Evolutionary conservation across 768 basidiomycete genomes (phyloP).

Genomic region (Agaricus blazei): DNA sequence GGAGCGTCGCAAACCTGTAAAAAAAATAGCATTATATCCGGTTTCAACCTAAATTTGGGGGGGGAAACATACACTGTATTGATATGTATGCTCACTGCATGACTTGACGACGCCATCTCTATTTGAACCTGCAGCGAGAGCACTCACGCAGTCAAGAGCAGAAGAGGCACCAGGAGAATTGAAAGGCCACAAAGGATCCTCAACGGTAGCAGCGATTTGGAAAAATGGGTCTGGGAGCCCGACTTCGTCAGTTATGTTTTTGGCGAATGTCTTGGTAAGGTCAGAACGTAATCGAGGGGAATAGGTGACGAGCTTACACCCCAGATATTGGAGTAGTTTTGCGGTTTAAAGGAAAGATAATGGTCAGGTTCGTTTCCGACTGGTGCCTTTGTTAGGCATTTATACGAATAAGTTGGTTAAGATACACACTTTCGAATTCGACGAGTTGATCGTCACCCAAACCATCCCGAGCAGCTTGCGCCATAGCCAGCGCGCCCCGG

Average conservation of each 20-base stretch:
- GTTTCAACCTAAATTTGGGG: background rate
- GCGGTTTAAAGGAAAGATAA: slow-evolving; percentile 36
- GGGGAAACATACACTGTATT: slow-evolving; percentile 37
- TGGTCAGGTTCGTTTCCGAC: slow-evolving; percentile 57
- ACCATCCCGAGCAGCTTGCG: slow-evolving; percentile 33
- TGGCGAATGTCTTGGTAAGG: slow-evolving; percentile 36
- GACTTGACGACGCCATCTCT: slow-evolving; percentile 33
- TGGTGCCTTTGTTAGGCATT: slow-evolving; percentile 11
- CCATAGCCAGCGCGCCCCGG: slow-evolving; percentile 36
- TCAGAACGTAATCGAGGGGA: background rate
- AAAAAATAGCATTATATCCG: background rate
- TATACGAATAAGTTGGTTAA: background rate
- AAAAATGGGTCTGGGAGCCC: slow-evolving; percentile 32
- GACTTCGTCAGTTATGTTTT: slow-evolving; percentile 33
- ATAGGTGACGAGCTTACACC: slow-evolving; percentile 23
- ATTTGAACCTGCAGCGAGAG: slow-evolving; percentile 42
- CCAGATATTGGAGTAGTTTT: slow-evolving; percentile 41
- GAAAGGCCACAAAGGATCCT: slow-evolving; percentile 50
- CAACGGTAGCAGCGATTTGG: slow-evolving; percentile 44
- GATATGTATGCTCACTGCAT: slow-evolving; percentile 52
- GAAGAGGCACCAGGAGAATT: slow-evolving; percentile 35
- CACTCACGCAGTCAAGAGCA: slow-evolving; percentile 44
- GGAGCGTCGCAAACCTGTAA: slow-evolving; percentile 35
- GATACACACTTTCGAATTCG: slow-evolving; percentile 38
- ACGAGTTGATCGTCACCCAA: slow-evolving; percentile 32